Evolutionary conservation across 2,329 filamentous ascomycete species (phyloP).

Genomic region (Exophiala sp.): DNA sequence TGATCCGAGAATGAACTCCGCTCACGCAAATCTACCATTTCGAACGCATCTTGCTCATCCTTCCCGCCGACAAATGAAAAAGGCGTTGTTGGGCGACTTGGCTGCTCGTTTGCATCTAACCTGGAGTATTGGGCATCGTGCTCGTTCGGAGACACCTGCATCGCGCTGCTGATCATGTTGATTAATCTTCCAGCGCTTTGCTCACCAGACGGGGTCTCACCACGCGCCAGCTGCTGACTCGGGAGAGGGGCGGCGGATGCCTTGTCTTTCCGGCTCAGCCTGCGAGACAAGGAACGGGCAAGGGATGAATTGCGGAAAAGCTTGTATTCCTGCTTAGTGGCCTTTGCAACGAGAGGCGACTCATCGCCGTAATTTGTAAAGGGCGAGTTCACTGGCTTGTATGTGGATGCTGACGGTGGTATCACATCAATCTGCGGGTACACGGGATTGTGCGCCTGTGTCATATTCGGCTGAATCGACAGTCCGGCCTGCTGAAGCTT

Average conservation of each 20-base stretch:
- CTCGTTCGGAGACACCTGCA: slow-evolving; percentile 16
- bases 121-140: slow-evolving; percentile 18
- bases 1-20: slow-evolving; percentile 8
- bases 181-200: slow-evolving; percentile 22
- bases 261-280: slow-evolving; percentile 25
- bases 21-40: slow-evolving; percentile 24
- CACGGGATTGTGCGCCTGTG: slow-evolving; percentile 3
- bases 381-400: slow-evolving; percentile 11
- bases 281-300: slow-evolving; percentile 24
- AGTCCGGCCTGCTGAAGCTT: slow-evolving; percentile 13
- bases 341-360: slow-evolving; percentile 18
- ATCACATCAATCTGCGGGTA: slow-evolving; percentile 25
- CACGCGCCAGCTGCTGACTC: slow-evolving; percentile 23
- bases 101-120: slow-evolving; percentile 35
- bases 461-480: slow-evolving; percentile 13
- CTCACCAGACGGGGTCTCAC: slow-evolving; percentile 16
- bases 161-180: slow-evolving; percentile 26
- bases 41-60: slow-evolving; percentile 25
- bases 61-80: slow-evolving; percentile 64
- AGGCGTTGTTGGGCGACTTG: slow-evolving; percentile 64
- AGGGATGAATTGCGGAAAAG: slow-evolving; percentile 25
- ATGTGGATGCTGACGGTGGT: slow-evolving; percentile 20
- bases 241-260: slow-evolving; percentile 17
- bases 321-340: slow-evolving; percentile 11
- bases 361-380: slow-evolving; percentile 20